Evolutionary conservation across 768 basidiomycete species (phyloP).

Genomic region (Clavulina sp.): DNA sequence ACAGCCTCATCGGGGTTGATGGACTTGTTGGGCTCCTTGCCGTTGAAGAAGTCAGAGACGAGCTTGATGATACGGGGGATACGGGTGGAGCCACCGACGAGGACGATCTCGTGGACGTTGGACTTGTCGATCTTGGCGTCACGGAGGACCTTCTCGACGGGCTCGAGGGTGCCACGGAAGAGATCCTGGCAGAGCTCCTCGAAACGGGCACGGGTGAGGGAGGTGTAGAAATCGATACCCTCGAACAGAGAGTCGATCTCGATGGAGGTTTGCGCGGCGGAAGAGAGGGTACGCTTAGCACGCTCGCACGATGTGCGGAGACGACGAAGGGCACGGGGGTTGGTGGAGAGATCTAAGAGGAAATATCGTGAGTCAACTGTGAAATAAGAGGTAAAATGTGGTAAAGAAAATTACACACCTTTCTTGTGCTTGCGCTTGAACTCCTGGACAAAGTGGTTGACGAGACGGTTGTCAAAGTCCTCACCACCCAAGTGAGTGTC

Average conservation of each 20-base stretch:
- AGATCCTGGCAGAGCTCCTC: slow-evolving; percentile 30
- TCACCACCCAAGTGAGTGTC: slow-evolving; percentile 36
- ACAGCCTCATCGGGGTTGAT: slow-evolving; percentile 65
- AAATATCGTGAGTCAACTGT: neutral
- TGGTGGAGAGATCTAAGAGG: slow-evolving; percentile 22
- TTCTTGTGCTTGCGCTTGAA: slow-evolving; percentile 38
- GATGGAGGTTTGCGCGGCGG: slow-evolving; percentile 34
- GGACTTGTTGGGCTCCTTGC: slow-evolving; percentile 45
- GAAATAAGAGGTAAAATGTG: neutral
- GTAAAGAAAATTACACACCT: slow-evolving; percentile 12
- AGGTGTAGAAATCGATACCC: slow-evolving; percentile 38
- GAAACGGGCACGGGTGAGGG: slow-evolving; percentile 35
- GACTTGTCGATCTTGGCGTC: slow-evolving; percentile 37
- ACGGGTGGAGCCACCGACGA: slow-evolving; percentile 33
- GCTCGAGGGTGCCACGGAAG: slow-evolving; percentile 27
- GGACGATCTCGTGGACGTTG: slow-evolving; percentile 31
- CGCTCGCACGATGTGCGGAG: slow-evolving; percentile 32
- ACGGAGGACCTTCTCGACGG: slow-evolving; percentile 35
- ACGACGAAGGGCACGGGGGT: slow-evolving; percentile 30
- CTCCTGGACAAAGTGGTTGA: slow-evolving; percentile 32
- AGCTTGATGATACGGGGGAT: slow-evolving; percentile 42
- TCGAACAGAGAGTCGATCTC: slow-evolving; percentile 39
- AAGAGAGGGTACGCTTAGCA: slow-evolving; percentile 35
- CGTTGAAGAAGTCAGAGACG: slow-evolving; percentile 47
- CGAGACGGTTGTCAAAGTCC: slow-evolving; percentile 35